These are phyloP conservation scores for Daucus carota DNA, from an alignment of 129 eudicot species.

Conservation along the genomic window DH1_v3.0 NC_030382.2:51341001-51341500, in stretches of 20 bases:
- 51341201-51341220: neutral
- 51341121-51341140: neutral
- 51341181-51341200: neutral
- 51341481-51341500: conserved; percentile 61
- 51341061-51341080: neutral
- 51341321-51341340: conserved; percentile 22
- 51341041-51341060: neutral
- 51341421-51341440: conserved; percentile 40
- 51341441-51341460: conserved; percentile 27
- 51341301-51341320: conserved; percentile 16
- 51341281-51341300: conserved; percentile 27
- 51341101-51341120: neutral
- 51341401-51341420: conserved; percentile 46
- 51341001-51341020: neutral
- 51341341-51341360: conserved; percentile 33
- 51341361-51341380: conserved; percentile 28
- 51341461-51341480: conserved; percentile 39
- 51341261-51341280: conserved; percentile 34
- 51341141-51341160: neutral
- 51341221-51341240: neutral
- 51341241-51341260: neutral
- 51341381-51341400: conserved; percentile 22
- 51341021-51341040: neutral
- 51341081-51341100: neutral
- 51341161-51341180: neutral